Base-by-base conservation (phyloP, 2,329 filamentous ascomycete genomes). In the Fusarium sp. region DNA sequence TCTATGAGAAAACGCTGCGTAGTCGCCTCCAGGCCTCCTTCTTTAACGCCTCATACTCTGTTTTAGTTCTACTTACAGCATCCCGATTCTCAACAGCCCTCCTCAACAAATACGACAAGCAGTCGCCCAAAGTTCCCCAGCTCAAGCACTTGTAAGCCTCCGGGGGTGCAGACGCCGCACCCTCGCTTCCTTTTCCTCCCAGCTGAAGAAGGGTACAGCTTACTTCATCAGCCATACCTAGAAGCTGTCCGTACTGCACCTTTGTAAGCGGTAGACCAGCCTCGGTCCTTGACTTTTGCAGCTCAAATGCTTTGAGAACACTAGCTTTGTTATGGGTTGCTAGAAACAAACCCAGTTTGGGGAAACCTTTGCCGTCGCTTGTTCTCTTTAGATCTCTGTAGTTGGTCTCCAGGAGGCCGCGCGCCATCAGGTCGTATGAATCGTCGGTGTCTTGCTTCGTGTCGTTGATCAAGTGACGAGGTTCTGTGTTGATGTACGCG, bases 221-320 rank as follows among this genome's bases (percentile, higher is more conserved):
- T 31, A 88, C 82, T 63, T 86, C 84, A 56, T 88, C 86, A 4
- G 85, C 84, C 86, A 88, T 88, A 36, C 86, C 86, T 51, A 85
- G 82, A 1, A 88, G 79, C 74, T 88, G 86, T 7, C 83, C 85
- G 69, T 84, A 88, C 28, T 70, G 78, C 3, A 87, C 77, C 1
- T 71, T 61, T 4, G 76, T 73, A 7, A 77, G 78, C 2, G 75
- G 75, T 11, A 77, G 68, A 14, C 67, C 64, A 14, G 61, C 57
- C 19, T 79, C 76, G 1, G 82, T 77, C 3, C 83, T 79, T 6
- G 79, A 14, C 68, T 81, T 71, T 66, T 84, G 83, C 6, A 85
- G 80, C 38, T 79, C 77, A 26, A 79, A 67, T 13, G 87, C 81
- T 1, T 82, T 81, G 26, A 77, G 74, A 10, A 81, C 76, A 54